Conservation (phyloP, 345 rosid genomes). For the Aquilaria malaccensis region DNA sequence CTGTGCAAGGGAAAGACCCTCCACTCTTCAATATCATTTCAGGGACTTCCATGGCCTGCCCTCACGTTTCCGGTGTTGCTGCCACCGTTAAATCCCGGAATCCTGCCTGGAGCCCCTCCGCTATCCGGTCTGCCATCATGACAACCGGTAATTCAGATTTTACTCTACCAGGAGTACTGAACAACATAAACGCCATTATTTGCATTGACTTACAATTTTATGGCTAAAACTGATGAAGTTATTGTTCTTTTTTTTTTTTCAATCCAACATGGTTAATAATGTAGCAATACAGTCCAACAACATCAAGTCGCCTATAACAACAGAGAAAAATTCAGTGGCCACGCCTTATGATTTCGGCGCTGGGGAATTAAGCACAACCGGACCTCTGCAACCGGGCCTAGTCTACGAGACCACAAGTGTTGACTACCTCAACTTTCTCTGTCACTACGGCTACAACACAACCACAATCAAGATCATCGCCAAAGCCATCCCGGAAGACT, state of each 20-base stretch:
- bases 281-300: constrained; percentile 62
- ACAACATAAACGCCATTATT: background rate
- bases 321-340: constrained; percentile 49
- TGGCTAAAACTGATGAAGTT: background rate
- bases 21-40: constrained; percentile 46
- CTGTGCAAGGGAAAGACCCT: constrained; percentile 34
- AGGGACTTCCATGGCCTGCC: constrained; percentile 87
- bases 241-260: background rate
- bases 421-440: constrained; percentile 72
- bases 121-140: constrained; percentile 74
- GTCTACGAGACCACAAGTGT: constrained; percentile 53
- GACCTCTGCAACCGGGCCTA: constrained; percentile 50
- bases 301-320: constrained; percentile 38
- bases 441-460: constrained; percentile 47
- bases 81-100: constrained; percentile 48
- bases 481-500: constrained; percentile 30
- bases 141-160: constrained; percentile 46
- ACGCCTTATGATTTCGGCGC: constrained; percentile 64
- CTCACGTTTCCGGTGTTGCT: constrained; percentile 67
- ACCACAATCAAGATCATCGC: constrained; percentile 35
- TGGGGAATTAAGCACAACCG: constrained; percentile 52
- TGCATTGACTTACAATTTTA: background rate
- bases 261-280: no score
- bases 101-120: constrained; percentile 60
- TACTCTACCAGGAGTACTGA: no score